phyloP scores from a whole-genome alignment of 805 yeast genomes.

The Candida awuae region DNA sequence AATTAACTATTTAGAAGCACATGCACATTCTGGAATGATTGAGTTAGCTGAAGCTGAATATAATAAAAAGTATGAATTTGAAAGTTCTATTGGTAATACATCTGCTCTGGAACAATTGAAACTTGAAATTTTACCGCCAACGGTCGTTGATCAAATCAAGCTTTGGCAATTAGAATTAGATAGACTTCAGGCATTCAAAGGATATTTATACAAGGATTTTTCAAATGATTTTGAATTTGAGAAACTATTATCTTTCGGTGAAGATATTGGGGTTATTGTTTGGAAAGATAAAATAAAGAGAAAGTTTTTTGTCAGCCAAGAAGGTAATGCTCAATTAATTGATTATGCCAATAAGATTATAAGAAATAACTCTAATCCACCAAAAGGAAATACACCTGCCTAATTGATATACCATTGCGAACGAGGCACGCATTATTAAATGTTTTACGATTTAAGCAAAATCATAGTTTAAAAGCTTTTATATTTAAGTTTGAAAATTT shows the following conservation, averaged over 20 bases:
- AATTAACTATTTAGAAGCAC: slow-evolving; percentile 77
- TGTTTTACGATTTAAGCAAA: too few species aligned
- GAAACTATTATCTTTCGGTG: slow-evolving; percentile 64
- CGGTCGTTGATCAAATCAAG: slow-evolving; percentile 92
- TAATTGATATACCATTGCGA: too few species aligned
- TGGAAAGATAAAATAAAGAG: slow-evolving; percentile 72
- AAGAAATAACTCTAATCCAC: slow-evolving; percentile 17
- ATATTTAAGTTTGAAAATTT: neutral
- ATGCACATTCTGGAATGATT: slow-evolving; percentile 90
- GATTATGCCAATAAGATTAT: slow-evolving; percentile 73
- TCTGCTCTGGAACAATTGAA: slow-evolving; percentile 39
- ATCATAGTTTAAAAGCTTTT: neutral
- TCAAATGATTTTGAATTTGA: slow-evolving; percentile 70
- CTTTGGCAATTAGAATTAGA: slow-evolving; percentile 96
- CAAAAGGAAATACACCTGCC: slow-evolving; percentile 9
- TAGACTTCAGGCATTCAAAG: slow-evolving; percentile 79
- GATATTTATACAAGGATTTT: slow-evolving; percentile 84
- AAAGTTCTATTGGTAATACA: slow-evolving; percentile 34
- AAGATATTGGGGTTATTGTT: slow-evolving; percentile 83
- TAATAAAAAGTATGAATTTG: slow-evolving; percentile 60
- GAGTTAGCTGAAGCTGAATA: slow-evolving; percentile 61
- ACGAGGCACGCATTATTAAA: too few species aligned
- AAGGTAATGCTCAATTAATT: slow-evolving; percentile 84
- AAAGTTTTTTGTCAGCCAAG: slow-evolving; percentile 78
- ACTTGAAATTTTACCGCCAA: slow-evolving; percentile 75